These are phyloP conservation scores for Takashimella tepidaria DNA, from an alignment of 1,284 basidiomycete genomes.

Conservation along the genomic window DNA sequence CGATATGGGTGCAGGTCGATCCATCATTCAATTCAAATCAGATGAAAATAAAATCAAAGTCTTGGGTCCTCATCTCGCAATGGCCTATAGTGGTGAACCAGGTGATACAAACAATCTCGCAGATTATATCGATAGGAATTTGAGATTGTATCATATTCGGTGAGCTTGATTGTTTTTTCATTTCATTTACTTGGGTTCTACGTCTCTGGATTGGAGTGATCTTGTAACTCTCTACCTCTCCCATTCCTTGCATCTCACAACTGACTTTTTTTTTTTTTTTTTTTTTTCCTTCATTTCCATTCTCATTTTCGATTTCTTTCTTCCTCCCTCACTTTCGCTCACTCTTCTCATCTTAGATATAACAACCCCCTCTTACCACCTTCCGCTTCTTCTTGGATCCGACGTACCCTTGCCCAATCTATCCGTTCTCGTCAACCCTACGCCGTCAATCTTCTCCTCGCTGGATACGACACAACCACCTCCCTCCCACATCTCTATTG, in stretches of 20 bases:
- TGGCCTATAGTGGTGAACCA: conserved; percentile 92
- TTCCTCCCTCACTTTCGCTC: no score
- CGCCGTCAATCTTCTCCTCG: conserved; percentile 86
- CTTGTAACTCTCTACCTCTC: no score
- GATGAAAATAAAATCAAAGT: conserved; percentile 97
- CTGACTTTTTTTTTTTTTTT: no score
- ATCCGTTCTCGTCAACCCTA: conserved; percentile 85
- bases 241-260: no score
- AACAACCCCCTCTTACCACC: conserved; percentile 79
- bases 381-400: conserved; percentile 91
- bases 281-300: no score
- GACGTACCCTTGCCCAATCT: conserved; percentile 80
- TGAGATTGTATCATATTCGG: conserved; percentile 92
- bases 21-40: conserved; percentile 94
- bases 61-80: conserved; percentile 84
- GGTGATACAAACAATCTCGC: conserved; percentile 97
- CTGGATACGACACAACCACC: conserved; percentile 74
- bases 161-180: conserved; percentile 48
- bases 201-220: no score
- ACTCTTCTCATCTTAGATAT: conserved; percentile 12
- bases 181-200: no score
- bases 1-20: conserved; percentile 79
- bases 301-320: no score
- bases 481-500: conserved; percentile 73
- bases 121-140: conserved; percentile 92